phyloP scores from a whole-genome alignment of 352 stramenopile species.

The Globisporangium abappressorium region DNA sequence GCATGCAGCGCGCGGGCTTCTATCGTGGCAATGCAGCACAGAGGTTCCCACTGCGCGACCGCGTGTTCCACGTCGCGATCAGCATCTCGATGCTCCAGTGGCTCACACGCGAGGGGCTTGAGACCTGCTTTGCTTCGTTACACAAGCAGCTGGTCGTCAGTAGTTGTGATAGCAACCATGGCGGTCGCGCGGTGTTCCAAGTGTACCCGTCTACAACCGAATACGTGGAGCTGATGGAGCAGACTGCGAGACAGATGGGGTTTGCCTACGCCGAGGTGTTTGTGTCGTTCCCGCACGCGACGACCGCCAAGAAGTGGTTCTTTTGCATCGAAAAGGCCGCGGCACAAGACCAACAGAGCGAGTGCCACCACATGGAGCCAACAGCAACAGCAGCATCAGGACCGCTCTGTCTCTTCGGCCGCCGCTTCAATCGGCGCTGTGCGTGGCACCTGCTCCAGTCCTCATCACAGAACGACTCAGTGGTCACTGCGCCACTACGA shows the following conservation, averaged over 20 bases:
- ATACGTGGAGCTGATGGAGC: constrained; percentile 64
- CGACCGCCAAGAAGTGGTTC: constrained; percentile 77
- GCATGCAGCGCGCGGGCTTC: constrained; percentile 33
- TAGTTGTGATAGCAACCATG: background rate
- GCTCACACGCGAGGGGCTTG: constrained; percentile 54
- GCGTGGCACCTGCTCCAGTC: constrained; percentile 50
- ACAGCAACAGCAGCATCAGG: background rate
- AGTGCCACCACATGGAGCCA: background rate
- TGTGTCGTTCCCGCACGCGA: constrained; percentile 66
- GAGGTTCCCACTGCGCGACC: constrained; percentile 45
- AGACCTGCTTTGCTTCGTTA: constrained; percentile 60
- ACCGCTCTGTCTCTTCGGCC: constrained; percentile 51
- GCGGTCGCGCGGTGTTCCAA: constrained; percentile 52
- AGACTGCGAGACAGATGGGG: constrained; percentile 35
- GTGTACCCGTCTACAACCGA: constrained; percentile 54
- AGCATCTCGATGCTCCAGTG: constrained; percentile 85
- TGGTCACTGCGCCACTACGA: constrained; percentile 20
- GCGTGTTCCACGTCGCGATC: constrained; percentile 47
- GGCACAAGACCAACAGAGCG: background rate
- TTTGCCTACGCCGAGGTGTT: constrained; percentile 59
- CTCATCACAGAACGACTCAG: background rate
- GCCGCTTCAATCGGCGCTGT: constrained; percentile 52
- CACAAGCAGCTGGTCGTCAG: constrained; percentile 13
- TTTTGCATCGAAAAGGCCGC: constrained; percentile 27
- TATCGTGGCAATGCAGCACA: constrained; percentile 70